Evolutionary conservation across 2,329 filamentous ascomycete species (phyloP).

Genomic region (Penicillium glabrum): DNA sequence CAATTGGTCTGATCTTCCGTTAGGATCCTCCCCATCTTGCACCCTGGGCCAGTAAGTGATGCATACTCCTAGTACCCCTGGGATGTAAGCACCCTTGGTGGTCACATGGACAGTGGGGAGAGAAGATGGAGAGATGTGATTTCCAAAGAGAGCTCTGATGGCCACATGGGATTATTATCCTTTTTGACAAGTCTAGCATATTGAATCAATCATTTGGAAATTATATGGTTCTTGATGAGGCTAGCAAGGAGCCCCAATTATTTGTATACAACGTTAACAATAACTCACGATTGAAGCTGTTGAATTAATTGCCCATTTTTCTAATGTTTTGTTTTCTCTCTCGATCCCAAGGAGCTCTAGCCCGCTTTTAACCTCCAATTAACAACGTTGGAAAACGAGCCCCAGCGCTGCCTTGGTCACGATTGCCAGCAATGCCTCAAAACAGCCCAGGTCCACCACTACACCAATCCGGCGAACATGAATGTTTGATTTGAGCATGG

Average conservation of each 20-base stretch:
- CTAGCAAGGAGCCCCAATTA: not conserved
- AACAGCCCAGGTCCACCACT: not conserved
- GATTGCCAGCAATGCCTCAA: not conserved
- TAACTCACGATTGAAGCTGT: not conserved
- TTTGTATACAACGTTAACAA: not conserved
- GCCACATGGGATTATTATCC: not conserved
- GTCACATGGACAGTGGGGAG: not conserved
- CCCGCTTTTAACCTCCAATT: no score
- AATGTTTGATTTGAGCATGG: not conserved
- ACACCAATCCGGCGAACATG: not conserved
- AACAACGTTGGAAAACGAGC: not conserved
- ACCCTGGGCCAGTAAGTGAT: constrained; percentile 13
- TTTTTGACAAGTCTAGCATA: not conserved
- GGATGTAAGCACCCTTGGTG: constrained; percentile 32
- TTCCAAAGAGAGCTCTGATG: constrained; percentile 46
- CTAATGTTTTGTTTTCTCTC: no score
- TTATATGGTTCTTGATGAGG: not conserved
- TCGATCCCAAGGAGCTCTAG: no score
- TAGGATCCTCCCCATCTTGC: constrained; percentile 3
- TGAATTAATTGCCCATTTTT: not conserved
- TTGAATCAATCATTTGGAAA: not conserved
- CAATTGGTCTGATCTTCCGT: constrained; percentile 27
- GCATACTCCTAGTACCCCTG: constrained; percentile 32
- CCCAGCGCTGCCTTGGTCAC: not conserved
- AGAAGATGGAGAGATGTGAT: constrained; percentile 26